Evolutionary conservation across 768 basidiomycete species (phyloP), one percentile per base, ranked within the genome.

Genomic region (Podaxis mareebaensis): DNA sequence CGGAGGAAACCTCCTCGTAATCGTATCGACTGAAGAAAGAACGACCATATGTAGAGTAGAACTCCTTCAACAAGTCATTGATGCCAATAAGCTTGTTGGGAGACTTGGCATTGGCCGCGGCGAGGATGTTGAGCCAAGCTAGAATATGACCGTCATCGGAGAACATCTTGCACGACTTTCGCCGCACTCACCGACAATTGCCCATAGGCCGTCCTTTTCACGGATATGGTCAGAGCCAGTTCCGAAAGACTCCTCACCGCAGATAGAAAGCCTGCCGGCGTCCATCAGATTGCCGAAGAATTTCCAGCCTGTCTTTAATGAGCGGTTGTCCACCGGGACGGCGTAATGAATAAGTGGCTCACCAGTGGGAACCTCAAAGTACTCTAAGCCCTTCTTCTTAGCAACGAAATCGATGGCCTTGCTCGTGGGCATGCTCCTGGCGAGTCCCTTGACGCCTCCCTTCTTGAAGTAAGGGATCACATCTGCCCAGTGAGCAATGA

Each of bases 271-370:
- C 49, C 94, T 85, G 0, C 96, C 96, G 20, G 97, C 97, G 74
- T 99, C 97, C 97, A 99, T 99, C 69, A 99, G 81, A 78, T 99
- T 99, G 53, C 97, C 97, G 73, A 99, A 99, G 86, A 99, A 99
- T 78, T 99, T 99, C 95, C 95, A 98, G 66, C 96, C 96, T 95
- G 67, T 11, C 15, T 15, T 66, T 5, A 68, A 61, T 44, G 28
- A 36, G 28, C n/a, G n/a, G 13, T 24, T 33, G 20, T 24, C 24
- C 20, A 58, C 40, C 12, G 15, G 54, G 12, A n/a, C 3, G 22
- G 1, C n/a, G 17, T 26, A 30, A 17, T 10, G 26, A 26, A 15
- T 11, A 17, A 17, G 13, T 5, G 11, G 44, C 85, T 67, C 64
- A 90, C 95, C 95, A 22, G 97, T 99, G 3, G 97, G 97, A 20